A percentile compares a stretch with the other conserved stretches of the same genome.
These are phyloP conservation scores for Martensiomyces pterosporus DNA, from an alignment of 192 early-diverging fungal species.

Conservation along the genomic window DNA sequence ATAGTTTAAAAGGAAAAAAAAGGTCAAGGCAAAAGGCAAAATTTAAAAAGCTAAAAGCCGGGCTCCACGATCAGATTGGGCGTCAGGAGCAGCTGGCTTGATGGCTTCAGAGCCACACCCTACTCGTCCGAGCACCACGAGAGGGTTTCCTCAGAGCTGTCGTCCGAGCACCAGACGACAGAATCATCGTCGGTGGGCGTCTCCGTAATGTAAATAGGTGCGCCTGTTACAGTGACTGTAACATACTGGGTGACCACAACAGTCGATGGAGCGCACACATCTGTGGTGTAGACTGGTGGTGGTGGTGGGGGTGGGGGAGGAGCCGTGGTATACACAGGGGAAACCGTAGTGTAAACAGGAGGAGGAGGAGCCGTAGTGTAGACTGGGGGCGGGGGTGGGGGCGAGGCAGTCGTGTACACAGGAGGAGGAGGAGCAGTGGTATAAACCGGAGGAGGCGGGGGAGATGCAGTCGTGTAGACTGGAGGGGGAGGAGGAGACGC, in stretches of 20 bases:
- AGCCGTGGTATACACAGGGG: neutral
- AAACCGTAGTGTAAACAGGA: neutral
- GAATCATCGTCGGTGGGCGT: no score
- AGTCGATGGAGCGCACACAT: neutral
- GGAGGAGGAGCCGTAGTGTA: neutral
- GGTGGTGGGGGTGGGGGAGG: neutral
- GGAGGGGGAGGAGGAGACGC: neutral
- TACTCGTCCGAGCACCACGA: no score
- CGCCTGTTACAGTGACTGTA: neutral
- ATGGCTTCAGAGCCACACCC: no score
- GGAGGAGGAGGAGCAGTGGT: neutral
- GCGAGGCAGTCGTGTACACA: neutral
- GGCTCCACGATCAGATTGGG: no score
- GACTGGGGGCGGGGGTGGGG: no score
- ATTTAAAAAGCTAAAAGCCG: no score
- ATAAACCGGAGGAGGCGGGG: no score
- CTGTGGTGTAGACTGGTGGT: neutral
- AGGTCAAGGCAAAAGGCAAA: no score
- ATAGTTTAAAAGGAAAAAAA: no score
- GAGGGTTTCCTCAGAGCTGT: no score
- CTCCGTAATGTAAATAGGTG: constrained; percentile 9
- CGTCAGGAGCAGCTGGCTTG: no score
- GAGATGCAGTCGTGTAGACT: neutral
- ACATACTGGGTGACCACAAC: neutral
- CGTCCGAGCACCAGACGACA: no score